Evolutionary conservation across 1,284 basidiomycete species (phyloP).

Genomic region (Anthracocystis walkeri): DNA sequence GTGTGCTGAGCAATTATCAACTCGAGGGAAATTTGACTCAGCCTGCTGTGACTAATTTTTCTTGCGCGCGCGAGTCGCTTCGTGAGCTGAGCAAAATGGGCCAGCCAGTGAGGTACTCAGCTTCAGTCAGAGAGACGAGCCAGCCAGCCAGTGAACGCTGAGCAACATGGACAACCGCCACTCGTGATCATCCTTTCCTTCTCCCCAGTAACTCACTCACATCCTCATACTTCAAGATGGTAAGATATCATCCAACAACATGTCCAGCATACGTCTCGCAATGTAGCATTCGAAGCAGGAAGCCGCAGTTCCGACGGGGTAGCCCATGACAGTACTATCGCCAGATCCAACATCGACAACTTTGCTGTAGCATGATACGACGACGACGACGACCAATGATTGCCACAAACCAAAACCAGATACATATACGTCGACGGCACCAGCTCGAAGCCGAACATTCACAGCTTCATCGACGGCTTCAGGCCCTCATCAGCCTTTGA

Average conservation of each 20-base stretch:
- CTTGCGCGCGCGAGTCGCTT: slow-evolving; percentile 9
- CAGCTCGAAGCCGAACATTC: no score
- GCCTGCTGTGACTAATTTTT: slow-evolving; percentile 6
- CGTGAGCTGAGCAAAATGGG: slow-evolving; percentile 1
- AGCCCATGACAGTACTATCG: neutral
- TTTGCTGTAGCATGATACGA: neutral
- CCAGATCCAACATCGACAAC: neutral
- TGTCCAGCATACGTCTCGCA: slow-evolving; percentile 25
- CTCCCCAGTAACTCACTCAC: slow-evolving; percentile 47
- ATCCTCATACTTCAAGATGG: slow-evolving; percentile 51
- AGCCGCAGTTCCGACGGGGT: neutral
- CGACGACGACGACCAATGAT: neutral
- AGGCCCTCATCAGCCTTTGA: no score
- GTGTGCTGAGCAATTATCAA: slow-evolving; percentile 4
- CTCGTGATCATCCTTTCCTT: slow-evolving; percentile 34
- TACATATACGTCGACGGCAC: no score
- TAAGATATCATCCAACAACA: slow-evolving; percentile 30
- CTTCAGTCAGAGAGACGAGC: neutral
- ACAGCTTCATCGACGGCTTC: no score
- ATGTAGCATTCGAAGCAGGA: slow-evolving; percentile 10
- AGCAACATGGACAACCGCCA: slow-evolving; percentile 34
- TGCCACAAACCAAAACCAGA: neutral
- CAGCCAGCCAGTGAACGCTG: slow-evolving; percentile 18
- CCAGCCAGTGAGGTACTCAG: slow-evolving; percentile 9
- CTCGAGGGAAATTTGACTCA: slow-evolving; percentile 12